Evolutionary conservation across 257 asterid genomes (phyloP), one percentile per base, ranked within the genome.

Genomic region (Plantago ovata): DNA sequence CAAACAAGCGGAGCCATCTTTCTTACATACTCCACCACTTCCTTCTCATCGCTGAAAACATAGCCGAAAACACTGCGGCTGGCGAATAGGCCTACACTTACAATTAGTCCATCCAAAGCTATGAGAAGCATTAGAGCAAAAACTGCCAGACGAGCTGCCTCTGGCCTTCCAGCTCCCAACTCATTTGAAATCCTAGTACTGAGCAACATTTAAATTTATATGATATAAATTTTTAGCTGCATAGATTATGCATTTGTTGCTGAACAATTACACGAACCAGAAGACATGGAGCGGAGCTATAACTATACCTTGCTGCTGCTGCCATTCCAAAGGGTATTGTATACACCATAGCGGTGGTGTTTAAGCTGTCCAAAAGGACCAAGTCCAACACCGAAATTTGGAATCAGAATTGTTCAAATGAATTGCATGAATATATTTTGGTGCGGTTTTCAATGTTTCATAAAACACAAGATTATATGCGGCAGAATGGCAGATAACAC

Each of bases 161-260:
- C 68, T 6, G 88, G 83, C 19, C 72, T 83, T 52, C 91, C 95
- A 12, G 91, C 87, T 73, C 96, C 96, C 54, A 85, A 59, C 72
- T 74, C 85, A 3, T 85, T 89, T 14, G 96, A 85, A 43, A 85
- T 84, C 71, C 94, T 67, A 16, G 94, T 89, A 76, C 96, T 89
- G 81, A 33, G 67, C 36, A 28, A 3, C 36, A 28, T 1, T 28
- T 28, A 28, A 28, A 28, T 8, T 28, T 4, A 28, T 28, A 28
- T 28, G 36, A 28, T n/a, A n/a, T n/a, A n/a, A n/a, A n/a, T n/a
- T n/a, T 28, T 28, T 28, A 28, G 36, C 36, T 28, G 36, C 7
- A 28, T 28, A 28, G 1, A 28, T 28, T 1, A 14, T 15, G 6
- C 7, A 41, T 38, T 48, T 13, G 13, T 33, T 14, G 39, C 10